phyloP scores from a whole-genome alignment of 2,329 filamentous ascomycete species.

The Talaromyces sp. region DNA sequence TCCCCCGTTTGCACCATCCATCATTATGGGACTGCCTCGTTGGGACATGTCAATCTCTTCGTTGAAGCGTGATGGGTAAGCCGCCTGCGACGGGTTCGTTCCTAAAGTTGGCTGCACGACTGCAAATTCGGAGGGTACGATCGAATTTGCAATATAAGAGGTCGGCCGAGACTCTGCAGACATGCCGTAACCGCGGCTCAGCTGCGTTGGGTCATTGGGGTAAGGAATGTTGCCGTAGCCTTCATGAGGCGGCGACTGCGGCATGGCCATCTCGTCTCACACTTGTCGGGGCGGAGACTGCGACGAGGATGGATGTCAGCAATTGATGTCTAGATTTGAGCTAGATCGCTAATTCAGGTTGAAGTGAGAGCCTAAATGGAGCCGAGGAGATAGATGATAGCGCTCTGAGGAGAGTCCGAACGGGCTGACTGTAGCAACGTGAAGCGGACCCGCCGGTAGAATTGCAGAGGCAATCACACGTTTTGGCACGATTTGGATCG shows the following conservation, averaged over 20 bases:
- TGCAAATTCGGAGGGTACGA: slow-evolving; percentile 34
- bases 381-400: not conserved
- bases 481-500: not conserved
- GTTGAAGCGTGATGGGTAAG: slow-evolving; percentile 38
- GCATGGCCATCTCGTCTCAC: slow-evolving; percentile 18
- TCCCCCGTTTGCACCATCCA: slow-evolving; percentile 28
- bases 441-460: slow-evolving; percentile 1
- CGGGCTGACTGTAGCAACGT: not conserved
- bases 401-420: slow-evolving; percentile 3
- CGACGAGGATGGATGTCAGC: not conserved
- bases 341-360: not conserved
- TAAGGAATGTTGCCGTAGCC: slow-evolving; percentile 32
- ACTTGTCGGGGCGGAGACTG: not conserved
- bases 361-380: not conserved
- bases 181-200: slow-evolving; percentile 33
- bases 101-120: slow-evolving; percentile 28
- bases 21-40: slow-evolving; percentile 31
- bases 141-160: slow-evolving; percentile 37
- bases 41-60: slow-evolving; percentile 38
- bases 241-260: slow-evolving; percentile 41
- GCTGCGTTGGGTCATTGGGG: slow-evolving; percentile 27
- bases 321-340: not conserved
- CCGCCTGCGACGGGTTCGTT: slow-evolving; percentile 29
- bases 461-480: not conserved
- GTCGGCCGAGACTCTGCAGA: slow-evolving; percentile 38